Evolutionary conservation across 164 flowering plant genomes (phyloP), one percentile per base, ranked within the genome.

Genomic region (Buxus sempervirens): DNA sequence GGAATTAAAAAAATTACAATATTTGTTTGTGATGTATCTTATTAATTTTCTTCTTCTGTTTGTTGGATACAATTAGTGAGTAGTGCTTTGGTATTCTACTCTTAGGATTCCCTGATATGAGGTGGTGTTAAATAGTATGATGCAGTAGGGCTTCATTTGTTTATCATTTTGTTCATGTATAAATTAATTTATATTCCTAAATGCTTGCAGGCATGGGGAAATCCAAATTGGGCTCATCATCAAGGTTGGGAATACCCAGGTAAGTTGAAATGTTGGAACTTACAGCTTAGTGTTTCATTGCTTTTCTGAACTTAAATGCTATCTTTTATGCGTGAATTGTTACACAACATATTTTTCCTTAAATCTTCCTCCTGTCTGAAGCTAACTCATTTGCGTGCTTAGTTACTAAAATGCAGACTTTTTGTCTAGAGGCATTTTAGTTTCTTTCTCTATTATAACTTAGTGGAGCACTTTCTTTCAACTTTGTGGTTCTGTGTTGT

Each of bases 221-320:
- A 73, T 80, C 79, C 81, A 42, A 82, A 79, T 75, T 87, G 88
- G 91, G 77, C 66, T 15, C 83, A 80, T 20, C 87, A 84, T 60
- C 90, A 82, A 65, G 77, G 80, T 70, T 85, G 90, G 92, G 81
- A 85, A 36, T 84, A 83, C 66, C 79, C 75, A 78, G 91, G 90
- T 88, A 41, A 38, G 78, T 64, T 41, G 18, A 58, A 26, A 19
- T 27, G 28, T n/a, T 67, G 53, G 26, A 62, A 19, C 28, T 36
- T 41, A 14, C 7, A 56, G 4, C 63, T 49, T 70, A 14, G 12
- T 19, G 7, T 4, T 54, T 54, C 42, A 51, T 25, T 48, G 38
- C 0, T 49, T 49, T 57, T 23, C 15, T 24, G 3, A 15, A 54
- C 28, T 53, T 0, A 55, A 21, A 22, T 41, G 32, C 9, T 58